Percentiles rank a stretch among this genome's conserved stretches.
Conservation (phyloP, 805 yeast genomes). For the Saccharomycopsis malanga region DNA sequence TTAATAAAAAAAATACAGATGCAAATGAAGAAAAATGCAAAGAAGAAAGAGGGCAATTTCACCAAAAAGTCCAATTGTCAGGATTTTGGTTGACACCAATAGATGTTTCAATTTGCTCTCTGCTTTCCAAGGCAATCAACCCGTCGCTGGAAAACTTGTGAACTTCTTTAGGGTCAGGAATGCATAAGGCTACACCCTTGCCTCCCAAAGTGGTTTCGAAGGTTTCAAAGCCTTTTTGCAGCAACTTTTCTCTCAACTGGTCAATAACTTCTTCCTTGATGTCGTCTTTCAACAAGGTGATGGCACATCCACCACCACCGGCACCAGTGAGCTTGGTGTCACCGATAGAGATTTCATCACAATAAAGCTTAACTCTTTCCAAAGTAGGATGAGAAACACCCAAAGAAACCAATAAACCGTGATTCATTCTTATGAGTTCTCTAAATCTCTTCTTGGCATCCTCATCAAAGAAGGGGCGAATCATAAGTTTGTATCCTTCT, state of each 20-base stretch:
- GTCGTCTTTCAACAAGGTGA: slow-evolving; percentile 58
- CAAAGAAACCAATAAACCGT: slow-evolving; percentile 74
- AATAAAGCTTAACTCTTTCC: slow-evolving; percentile 62
- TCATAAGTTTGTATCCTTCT: slow-evolving; percentile 64
- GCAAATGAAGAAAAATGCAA: too few relatives aligned
- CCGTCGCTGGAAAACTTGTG: slow-evolving; percentile 1
- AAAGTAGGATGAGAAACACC: slow-evolving; percentile 94
- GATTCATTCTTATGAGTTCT: slow-evolving; percentile 72
- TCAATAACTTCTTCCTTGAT: slow-evolving; percentile 31
- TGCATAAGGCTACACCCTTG: slow-evolving; percentile 62
- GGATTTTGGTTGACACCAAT: slow-evolving; percentile 9
- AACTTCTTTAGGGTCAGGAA: neutral
- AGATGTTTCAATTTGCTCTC: slow-evolving; percentile 11
- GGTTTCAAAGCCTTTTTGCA: slow-evolving; percentile 54
- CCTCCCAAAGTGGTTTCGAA: slow-evolving; percentile 84
- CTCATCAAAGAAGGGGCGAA: slow-evolving; percentile 41
- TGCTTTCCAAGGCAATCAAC: slow-evolving; percentile 4
- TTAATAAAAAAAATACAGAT: too few relatives aligned
- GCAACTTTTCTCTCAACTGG: slow-evolving; percentile 32
- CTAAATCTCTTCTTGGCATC: slow-evolving; percentile 39
- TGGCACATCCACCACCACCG: slow-evolving; percentile 99
- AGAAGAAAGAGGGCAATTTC: too few relatives aligned
- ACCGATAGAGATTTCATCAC: slow-evolving; percentile 63
- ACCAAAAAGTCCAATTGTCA: slow-evolving; percentile 5
- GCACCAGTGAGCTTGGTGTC: slow-evolving; percentile 95